Base-by-base conservation (phyloP, 2,329 filamentous ascomycete species). In the Sporothrix brasiliensis region DNA sequence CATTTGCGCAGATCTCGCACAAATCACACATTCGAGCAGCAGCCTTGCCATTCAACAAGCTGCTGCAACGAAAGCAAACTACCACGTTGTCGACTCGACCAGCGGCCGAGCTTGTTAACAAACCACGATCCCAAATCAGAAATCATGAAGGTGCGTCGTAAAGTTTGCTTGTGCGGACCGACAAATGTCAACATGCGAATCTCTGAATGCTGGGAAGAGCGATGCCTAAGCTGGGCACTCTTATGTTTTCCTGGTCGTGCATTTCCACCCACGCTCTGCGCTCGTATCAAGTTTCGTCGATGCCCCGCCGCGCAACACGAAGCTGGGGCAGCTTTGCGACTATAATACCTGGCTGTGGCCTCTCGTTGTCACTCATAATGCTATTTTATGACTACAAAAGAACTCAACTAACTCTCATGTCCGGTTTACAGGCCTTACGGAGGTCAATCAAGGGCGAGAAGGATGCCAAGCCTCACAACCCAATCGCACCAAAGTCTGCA, bases 381-480 rank as follows among this genome's bases (percentile, higher is more conserved):
- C 34, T 44, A 14, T 44, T 44, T 27, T 39, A 14, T 30, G 53
- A 69, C 44, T n/a, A 39, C 27, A n/a, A 44, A 24, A 34, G 54
- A 53, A 68, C 67, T 4, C 66, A 61, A 75, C 83, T 85, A 79
- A 85, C 79, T 72, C 77, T 77, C 53, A 82, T 82, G 79, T 80
- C 80, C 77, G 76, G 81, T 53, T 74, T 84, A 63, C 83, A 93
- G 91, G 90, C 90, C 79, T 87, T 97, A 81, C 88, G 93, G 79
- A 88, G 92, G 82, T 97, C 93, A 73, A 91, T 97, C 82, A 97
- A 97, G 83, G 91, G 92, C 80, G 92, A 96, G 75, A 96, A 93
- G 85, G 89, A 87, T 73, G 88, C 90, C 79, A 88, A 88, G 74
- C 86, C 88, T 74, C 91, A 92, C 78, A 86, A 92, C 75, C 90